Conservation (phyloP, 139 green algal species). For the Asterochloris erici region DNA sequence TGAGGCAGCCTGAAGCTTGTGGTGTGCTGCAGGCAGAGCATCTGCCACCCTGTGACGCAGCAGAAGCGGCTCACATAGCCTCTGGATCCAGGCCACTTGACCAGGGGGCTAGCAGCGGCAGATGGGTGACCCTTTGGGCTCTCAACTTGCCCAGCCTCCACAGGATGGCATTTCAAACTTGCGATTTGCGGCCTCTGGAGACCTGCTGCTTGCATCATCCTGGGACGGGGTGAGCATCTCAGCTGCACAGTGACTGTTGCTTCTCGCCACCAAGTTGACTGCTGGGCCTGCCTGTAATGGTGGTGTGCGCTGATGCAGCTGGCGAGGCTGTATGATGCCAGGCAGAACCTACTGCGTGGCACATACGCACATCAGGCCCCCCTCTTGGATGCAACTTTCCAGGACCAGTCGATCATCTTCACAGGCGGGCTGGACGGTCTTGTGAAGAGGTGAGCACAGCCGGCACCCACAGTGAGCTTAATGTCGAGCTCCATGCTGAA, state of each 20-base stretch:
- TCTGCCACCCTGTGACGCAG: too few relatives aligned
- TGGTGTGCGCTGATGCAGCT: conserved; percentile 25
- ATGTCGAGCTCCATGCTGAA: neutral
- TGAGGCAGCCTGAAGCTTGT: too few relatives aligned
- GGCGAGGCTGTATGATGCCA: conserved; percentile 65
- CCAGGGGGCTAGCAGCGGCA: too few relatives aligned
- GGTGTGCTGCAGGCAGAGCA: too few relatives aligned
- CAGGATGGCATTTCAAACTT: conserved; percentile 66
- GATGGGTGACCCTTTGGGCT: conserved; percentile 15
- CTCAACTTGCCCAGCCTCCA: conserved; percentile 38
- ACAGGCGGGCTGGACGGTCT: conserved; percentile 51
- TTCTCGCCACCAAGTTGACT: neutral
- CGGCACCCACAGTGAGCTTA: too few relatives aligned
- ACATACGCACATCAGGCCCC: conserved; percentile 50
- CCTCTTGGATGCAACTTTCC: conserved; percentile 69
- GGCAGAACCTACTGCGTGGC: conserved; percentile 22
- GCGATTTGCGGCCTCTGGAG: conserved; percentile 41
- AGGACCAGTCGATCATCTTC: conserved; percentile 51
- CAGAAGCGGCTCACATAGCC: too few relatives aligned
- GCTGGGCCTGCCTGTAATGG: neutral
- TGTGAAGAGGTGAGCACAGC: conserved; percentile 48
- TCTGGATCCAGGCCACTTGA: too few relatives aligned
- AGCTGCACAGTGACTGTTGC: neutral
- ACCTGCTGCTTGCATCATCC: conserved; percentile 61
- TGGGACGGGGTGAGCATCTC: conserved; percentile 65